Base-by-base conservation (phyloP, 257 asterid genomes). In the Solanum appendiculatum region DNA sequence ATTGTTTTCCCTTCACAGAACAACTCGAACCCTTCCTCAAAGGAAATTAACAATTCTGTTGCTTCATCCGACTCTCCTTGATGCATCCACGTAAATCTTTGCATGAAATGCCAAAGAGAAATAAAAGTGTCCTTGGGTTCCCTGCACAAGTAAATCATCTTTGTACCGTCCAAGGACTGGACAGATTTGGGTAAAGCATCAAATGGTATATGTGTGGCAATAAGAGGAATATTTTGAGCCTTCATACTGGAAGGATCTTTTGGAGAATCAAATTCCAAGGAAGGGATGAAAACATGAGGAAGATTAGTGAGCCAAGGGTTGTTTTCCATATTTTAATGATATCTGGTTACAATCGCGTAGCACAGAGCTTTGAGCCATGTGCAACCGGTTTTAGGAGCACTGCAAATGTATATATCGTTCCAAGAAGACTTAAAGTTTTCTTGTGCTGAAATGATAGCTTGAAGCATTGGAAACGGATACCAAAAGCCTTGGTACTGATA, bases 401-500 rank as follows among this genome's bases (percentile, higher is more conserved):
- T 34, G 0, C 29, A 36, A n/a, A 72, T 0, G 29, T 34, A 20
- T 31, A 72, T 20, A 8, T 34, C 46, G 0, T 34, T 72, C 23
- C 16, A 12, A 34, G 46, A 72, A 72, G 80, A 34, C 27, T 29
- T 75, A 37, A 36, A 58, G 7, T 75, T 29, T 9, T 77, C 48
- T 58, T 86, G 81, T 6, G 42, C 23, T 36, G 56, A 54, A 14
- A 74, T 29, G 36, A 70, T 5, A 29, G 21, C 69, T 46, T 48
- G 36, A 77, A 85, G 60, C 36, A 85, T 3, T 23, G 14, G 0
- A 16, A 33, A 5, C 3, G 75, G 77, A 51, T 56, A 86, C 88
- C 85, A 86, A 75, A 86, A 86, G 2, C 88, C 88, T 86, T 86
- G 85, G 9, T 56, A 86, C n/a, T n/a, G 58, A 75, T 36, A 86